Evolutionary conservation across 345 rosid genomes (phyloP), one percentile per base, ranked within the genome.

Genomic region (Citrus medica): DNA sequence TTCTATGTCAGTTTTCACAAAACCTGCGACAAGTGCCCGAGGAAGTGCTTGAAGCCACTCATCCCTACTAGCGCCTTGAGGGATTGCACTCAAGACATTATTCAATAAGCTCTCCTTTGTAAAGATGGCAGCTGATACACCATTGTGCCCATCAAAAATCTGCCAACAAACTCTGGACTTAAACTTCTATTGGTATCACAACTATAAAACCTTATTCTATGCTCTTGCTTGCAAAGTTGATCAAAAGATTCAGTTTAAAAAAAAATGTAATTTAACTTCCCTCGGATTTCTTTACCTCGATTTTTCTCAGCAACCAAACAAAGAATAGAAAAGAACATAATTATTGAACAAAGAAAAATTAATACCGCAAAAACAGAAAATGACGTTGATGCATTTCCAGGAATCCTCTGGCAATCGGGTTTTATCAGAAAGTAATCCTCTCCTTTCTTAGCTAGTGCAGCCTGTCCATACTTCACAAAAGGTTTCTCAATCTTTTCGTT

Each of bases 41-140:
- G 99, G 98, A 82, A 97, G 97, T 65, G 99, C 96, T 82, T 92
- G 98, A 86, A 97, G 99, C 99, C 99, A 97, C 83, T 92, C 97
- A 61, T 97, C 99, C 82, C 93, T 84, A 67, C 79, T 90, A 56
- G 77, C 77, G 1, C 86, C 93, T 72, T 84, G 91, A 81, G 98
- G 97, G 73, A 94, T 94, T 38, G 99, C 99, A 85, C 93, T 93
- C 88, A 94, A 88, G 77, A 97, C 94, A 59, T 97, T 94, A 79
- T 81, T 83, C 84, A 97, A 81, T 74, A 97, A 84, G 77, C 81
- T 86, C 84, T 97, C 99, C 84, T 94, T 97, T 1, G 93, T 87
- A 87, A 89, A 97, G 64, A 97, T 92, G 74, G 99, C 99, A 81
- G 99, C 99, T 35, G 99, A 94, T 51, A 92, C 89, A 80, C 99